Evolutionary conservation across 2,329 filamentous ascomycete species (phyloP), one percentile per base, ranked within the genome.

Genomic region (Septoria linicola): DNA sequence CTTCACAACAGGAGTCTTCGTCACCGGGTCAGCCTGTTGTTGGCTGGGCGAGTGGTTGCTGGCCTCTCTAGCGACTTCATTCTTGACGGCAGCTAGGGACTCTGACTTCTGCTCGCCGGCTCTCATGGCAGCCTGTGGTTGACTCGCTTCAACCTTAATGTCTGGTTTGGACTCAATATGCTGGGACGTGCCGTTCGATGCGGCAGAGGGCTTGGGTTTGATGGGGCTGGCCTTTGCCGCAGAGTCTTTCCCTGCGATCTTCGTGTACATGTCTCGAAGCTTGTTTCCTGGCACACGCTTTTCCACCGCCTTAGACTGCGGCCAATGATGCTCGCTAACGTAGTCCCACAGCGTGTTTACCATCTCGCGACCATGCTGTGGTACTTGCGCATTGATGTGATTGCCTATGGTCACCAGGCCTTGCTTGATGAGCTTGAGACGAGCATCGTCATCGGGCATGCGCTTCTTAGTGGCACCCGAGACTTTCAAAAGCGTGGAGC

Each of bases 381-480:
- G 52, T 4, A 63, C 73, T 27, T 75, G 68, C 23, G 73, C 71
- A 42, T 80, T 77, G 55, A 85, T 79, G 61, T 83, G 84, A 49
- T 80, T 78, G 46, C 83, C 83, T 66, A 86, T 82, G 3, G 76
- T 76, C 35, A 83, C 73, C 31, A 86, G 70, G 62, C 84, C 80
- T 21, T 73, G 72, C 60, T 83, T 83, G 63, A 85, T 79, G 36
- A 83, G 77, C 61, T 74, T 77, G 17, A 84, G 78, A 37, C 84
- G 77, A 45, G 80, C 77, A 58, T 84, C 82, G 61, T 80, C 80
- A 21, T 79, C 81, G 48, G 81, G 81, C 55, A 84, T 80, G 42
- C 78, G 78, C 59, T 82, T 81, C 58, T 80, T 80, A 2, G 80
- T 85, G 3, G 82, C 83, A 44, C 76, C 78, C 47, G 80, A 73